Percentiles rank a stretch among this genome's conserved stretches.
phyloP scores from a whole-genome alignment of 352 stramenopile species.

The Globisporangium nunn region DNA sequence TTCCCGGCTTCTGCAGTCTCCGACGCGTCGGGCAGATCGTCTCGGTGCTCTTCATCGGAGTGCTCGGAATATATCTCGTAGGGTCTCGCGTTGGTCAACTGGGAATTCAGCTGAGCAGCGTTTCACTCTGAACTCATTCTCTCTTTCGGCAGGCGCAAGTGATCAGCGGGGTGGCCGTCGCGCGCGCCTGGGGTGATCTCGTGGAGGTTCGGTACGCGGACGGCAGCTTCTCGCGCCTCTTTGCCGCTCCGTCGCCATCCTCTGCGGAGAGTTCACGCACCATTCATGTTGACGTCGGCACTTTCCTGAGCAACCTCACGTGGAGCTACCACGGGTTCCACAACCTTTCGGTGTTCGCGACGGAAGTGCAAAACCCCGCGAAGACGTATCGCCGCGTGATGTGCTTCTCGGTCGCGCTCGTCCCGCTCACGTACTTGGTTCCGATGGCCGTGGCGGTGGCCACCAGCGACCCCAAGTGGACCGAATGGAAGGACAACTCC shows the following conservation, averaged over 20 bases:
- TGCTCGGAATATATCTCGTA: slow-evolving; percentile 33
- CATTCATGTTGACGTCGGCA: slow-evolving; percentile 16
- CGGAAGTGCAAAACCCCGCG: slow-evolving; percentile 27
- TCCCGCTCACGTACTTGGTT: slow-evolving; percentile 42
- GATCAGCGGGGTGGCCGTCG: slow-evolving; percentile 26
- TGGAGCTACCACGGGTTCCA: slow-evolving; percentile 54
- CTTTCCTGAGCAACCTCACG: slow-evolving; percentile 29
- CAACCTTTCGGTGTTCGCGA: slow-evolving; percentile 46
- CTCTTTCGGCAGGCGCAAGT: slow-evolving; percentile 19
- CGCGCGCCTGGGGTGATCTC: slow-evolving; percentile 28
- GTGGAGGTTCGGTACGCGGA: slow-evolving; percentile 23
- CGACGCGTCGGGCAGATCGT: slow-evolving; percentile 28
- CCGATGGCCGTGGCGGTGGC: slow-evolving; percentile 28
- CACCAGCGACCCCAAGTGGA: slow-evolving; percentile 34
- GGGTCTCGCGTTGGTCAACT: not conserved
- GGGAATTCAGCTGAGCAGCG: not conserved
- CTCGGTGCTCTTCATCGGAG: slow-evolving; percentile 22
- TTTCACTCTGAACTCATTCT: not conserved
- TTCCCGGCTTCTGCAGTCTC: slow-evolving; percentile 39
- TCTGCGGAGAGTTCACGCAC: not conserved
- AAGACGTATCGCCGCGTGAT: slow-evolving; percentile 36
- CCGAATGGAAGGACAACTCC: slow-evolving; percentile 28
- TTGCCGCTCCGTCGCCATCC: not conserved
- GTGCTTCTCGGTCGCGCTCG: slow-evolving; percentile 25
- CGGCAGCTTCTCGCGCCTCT: slow-evolving; percentile 3